Percentiles rank a stretch among this genome's conserved stretches.
Evolutionary conservation across 306 rosid species (phyloP).

Genomic region (Dryas alaskensis): DNA sequence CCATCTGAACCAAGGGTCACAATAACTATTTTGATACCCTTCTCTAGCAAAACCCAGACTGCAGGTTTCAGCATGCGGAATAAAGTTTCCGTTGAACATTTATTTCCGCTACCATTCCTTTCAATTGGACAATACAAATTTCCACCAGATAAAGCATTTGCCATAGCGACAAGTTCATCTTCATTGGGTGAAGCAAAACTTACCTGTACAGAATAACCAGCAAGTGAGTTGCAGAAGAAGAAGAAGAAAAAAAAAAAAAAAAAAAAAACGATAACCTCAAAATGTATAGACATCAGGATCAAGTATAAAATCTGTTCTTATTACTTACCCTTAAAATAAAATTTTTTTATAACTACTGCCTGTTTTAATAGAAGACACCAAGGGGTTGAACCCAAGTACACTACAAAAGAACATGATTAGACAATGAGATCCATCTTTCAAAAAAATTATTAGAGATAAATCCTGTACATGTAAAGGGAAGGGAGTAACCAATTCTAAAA

Average conservation of each 20-base stretch:
- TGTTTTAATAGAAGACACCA: not conserved
- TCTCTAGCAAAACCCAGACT: constrained; percentile 65
- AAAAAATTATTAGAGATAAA: not conserved
- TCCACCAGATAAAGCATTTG: constrained; percentile 60
- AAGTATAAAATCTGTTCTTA: not conserved
- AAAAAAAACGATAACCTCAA: not conserved
- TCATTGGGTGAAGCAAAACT: constrained; percentile 76
- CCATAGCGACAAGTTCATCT: constrained; percentile 86
- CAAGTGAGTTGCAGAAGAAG: not conserved
- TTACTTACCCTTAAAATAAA: not conserved
- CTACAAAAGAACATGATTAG: not conserved
- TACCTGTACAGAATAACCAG: constrained; percentile 40
- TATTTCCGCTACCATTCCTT: constrained; percentile 33
- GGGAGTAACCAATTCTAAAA: not conserved
- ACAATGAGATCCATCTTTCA: not conserved
- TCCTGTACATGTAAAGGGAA: not conserved
- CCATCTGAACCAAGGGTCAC: constrained; percentile 76
- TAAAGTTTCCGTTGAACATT: constrained; percentile 40
- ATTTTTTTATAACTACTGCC: not conserved
- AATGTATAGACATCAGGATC: not conserved
- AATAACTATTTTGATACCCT: constrained; percentile 65
- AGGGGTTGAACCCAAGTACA: constrained; percentile 3
- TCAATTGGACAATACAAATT: constrained; percentile 42
- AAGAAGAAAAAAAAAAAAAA: no score
- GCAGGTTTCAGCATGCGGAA: constrained; percentile 69